Base-by-base conservation (phyloP, 306 rosid species). In the Begonia loranthoides region DNA sequence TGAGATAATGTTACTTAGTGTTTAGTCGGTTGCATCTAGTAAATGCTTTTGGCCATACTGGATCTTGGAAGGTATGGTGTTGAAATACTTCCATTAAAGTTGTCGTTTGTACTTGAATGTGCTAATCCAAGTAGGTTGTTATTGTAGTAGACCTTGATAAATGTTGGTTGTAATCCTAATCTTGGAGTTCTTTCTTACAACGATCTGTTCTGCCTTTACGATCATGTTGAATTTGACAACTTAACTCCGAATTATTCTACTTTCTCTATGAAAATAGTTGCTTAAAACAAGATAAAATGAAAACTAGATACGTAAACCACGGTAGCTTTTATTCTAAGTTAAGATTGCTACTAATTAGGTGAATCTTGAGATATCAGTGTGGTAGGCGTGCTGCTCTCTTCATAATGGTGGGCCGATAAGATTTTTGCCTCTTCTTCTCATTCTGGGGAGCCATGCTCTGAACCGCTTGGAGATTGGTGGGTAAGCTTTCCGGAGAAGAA, bases 341-440 rank as follows among this genome's bases (percentile, higher is more conserved):
- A 13, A 43, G 47, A n/a, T n/a, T 43, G 15, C 47, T 43, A n/a
- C 47, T 10, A 43, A 43, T n/a, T 3, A 9, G 55, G 39, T 6
- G 55, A 34, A 59, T 13, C 47, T 10, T 43, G 19, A 49, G 51
- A 8, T 44, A 39, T 51, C 51, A 56, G 14, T 52, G 59, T 21
- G 9, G 43, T 50, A 41, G 17, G 8, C 52, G 61, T 52, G 44
- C 34, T 15, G 13, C 49, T 28, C 5, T 28, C 49, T 57, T 36
- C 50, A 34, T 38, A 49, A 56, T 38, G 8, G 34, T 43, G 21
- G 61, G 52, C 17, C 47, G 61, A 16, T 56, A 19, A 17, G 65
- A 58, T 16, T 13, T 53, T 57, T 59, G 62, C 55, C 45, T 47
- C 15, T 49, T 46, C 54, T 45, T 62, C 14, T 61, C 50, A 56